Conservation (phyloP, 2,329 filamentous ascomycete genomes). For the Triangularia setosa region DNA sequence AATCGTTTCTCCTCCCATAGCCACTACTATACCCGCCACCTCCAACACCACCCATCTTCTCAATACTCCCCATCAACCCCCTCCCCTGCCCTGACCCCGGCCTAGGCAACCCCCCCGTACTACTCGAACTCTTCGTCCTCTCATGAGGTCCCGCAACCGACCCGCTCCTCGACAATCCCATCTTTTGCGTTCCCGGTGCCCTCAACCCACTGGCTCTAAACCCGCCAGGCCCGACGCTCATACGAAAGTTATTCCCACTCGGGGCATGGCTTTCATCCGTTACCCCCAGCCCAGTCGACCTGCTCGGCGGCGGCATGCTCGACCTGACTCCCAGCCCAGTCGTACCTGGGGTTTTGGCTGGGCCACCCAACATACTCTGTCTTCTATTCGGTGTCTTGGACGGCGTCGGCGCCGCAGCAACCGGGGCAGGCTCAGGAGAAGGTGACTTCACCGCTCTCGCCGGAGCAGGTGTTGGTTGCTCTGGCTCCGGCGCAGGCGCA, state of each 20-base stretch:
- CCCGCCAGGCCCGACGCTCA: constrained; percentile 41
- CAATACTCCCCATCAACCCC: constrained; percentile 68
- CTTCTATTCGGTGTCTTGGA: constrained; percentile 19
- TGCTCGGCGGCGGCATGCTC: background rate
- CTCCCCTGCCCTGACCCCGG: constrained; percentile 45
- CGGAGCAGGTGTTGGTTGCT: constrained; percentile 33
- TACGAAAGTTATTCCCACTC: constrained; percentile 39
- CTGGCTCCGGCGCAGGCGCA: constrained; percentile 4
- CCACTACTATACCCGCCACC: background rate
- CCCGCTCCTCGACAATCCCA: constrained; percentile 36
- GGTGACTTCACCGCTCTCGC: constrained; percentile 27
- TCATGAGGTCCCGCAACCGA: constrained; percentile 36
- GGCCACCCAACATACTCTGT: constrained; percentile 7
- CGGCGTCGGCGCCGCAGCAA: background rate
- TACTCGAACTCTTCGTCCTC: constrained; percentile 40
- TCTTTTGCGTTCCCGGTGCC: constrained; percentile 53
- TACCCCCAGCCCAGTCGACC: background rate
- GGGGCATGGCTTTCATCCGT: background rate
- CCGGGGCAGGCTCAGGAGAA: background rate
- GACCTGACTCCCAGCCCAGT: background rate
- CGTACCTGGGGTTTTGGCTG: constrained; percentile 1
- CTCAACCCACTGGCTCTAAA: constrained; percentile 44
- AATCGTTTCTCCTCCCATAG: background rate
- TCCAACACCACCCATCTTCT: constrained; percentile 68
- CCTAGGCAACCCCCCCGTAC: constrained; percentile 41